Base-by-base conservation (phyloP, 2,329 filamentous ascomycete genomes). In the Fusarium sp. region DNA sequence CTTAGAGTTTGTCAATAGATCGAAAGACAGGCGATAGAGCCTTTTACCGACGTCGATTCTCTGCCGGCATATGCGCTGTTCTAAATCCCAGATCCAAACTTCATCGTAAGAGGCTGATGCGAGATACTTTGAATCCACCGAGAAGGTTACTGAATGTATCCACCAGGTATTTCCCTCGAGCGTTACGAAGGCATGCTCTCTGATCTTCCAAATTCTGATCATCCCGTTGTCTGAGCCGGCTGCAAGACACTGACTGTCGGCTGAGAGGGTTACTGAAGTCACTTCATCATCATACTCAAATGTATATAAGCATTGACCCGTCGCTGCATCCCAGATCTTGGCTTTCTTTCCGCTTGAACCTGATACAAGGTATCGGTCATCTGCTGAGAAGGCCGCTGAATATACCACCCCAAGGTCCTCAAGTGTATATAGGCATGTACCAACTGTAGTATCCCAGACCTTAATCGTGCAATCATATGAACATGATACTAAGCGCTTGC, bases 321-420 rank as follows among this genome's bases (percentile, higher is more conserved):
- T 24, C 20, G 3, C 22, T 1, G 5, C 4, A 0, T 31, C 1
- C 47, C 47, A 24, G 1, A 50, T 50, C 3, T 13, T 31, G 7
- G 11, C 45, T 9, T 7, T 2, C 1, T 3, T 6, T 8, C 0
- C 4, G 5, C 3, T 12, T 26, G 41, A 44, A 9, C 15, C 0
- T 9, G 47, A 24, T 33, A 24, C 22, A 3, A 50, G 16, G 1
- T 24, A 50, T 20, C 0, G 30, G 10, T 14, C 4, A 24, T 50
- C 16, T 7, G 22, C 3, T 2, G 47, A 50, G 30, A 50, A 50
- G 8, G 11, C 7, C 30, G 11, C 15, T 10, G 16, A 33, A 0
- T 0, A 0, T 24, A 10, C 0, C 11, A 0, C 0, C 10, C 5
- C 7, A 50, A 5, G 10, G 0, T 7, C 10, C 5, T 9, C 0